These are phyloP conservation scores for Cryptococcus sp. DNA, from an alignment of 1,284 basidiomycete species.

Conservation along the genomic window DNA sequence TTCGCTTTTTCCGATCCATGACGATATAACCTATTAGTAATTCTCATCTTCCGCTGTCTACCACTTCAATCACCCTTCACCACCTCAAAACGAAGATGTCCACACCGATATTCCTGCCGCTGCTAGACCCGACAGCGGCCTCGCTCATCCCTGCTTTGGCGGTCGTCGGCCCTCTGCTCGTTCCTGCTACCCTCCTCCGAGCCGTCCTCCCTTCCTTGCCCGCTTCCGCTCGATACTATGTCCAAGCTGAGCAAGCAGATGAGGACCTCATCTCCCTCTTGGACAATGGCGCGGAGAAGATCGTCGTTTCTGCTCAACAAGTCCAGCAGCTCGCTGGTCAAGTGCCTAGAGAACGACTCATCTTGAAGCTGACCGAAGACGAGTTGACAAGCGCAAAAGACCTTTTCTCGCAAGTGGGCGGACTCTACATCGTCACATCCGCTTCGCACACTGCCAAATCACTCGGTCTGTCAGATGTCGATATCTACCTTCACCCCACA, in stretches of 20 bases:
- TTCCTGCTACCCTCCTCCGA: slow-evolving; percentile 51
- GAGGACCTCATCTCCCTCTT: slow-evolving; percentile 65
- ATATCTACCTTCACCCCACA: slow-evolving; percentile 63
- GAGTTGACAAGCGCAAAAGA: slow-evolving; percentile 70
- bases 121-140: slow-evolving; percentile 47
- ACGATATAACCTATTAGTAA: too few species aligned
- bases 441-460: slow-evolving; percentile 63
- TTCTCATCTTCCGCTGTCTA: too few species aligned
- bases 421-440: slow-evolving; percentile 35
- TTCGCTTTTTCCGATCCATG: not conserved
- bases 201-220: slow-evolving; percentile 43
- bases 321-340: slow-evolving; percentile 61
- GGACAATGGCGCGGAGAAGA: slow-evolving; percentile 73
- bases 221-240: slow-evolving; percentile 53
- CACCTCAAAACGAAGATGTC: slow-evolving; percentile 31
- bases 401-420: slow-evolving; percentile 48
- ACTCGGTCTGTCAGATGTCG: slow-evolving; percentile 68
- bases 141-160: slow-evolving; percentile 64
- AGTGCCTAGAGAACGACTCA: slow-evolving; percentile 70
- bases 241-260: slow-evolving; percentile 63
- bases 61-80: too few species aligned
- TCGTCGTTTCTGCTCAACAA: slow-evolving; percentile 68
- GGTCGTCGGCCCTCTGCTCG: slow-evolving; percentile 73
- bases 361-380: slow-evolving; percentile 71
- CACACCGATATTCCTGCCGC: slow-evolving; percentile 53